Base-by-base conservation (phyloP, 148 eudicot species). In the Spergularia bocconei region DNA sequence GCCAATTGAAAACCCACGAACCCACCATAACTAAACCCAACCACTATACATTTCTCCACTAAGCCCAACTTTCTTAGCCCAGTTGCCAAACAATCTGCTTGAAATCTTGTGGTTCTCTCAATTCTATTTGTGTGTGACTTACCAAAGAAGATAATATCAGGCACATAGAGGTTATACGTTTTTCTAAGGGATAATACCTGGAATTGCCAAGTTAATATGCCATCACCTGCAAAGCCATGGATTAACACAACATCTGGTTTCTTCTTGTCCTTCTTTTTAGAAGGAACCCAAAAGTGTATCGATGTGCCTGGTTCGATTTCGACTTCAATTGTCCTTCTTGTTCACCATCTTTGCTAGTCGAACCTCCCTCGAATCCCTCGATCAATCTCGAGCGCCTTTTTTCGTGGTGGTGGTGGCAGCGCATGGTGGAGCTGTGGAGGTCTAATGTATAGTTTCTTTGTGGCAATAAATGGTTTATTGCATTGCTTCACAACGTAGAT, bases 11-110 rank as follows among this genome's bases (percentile, higher is more conserved):
- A 86, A 71, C 80, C 85, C 4, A 89, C 82, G 73, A 89, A 77
- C 50, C 89, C 91, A 0, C 93, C 93, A 33, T 89, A 89, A 53
- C 91, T 89, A 15, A 84, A 56, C 83, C 93, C 91, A 38, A 89
- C 91, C 64, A 86, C 69, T 1, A 81, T 73, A 47, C 88, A 86
- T 50, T 67, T 87, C 44, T 86, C 80, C 41, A 79, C 83, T 48
- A 89, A 80, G 4, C 89, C 91, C 33, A 87, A 19, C 59, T 60
- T 78, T 77, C 47, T 77, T 50, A 90, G 23, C 33, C 88, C 88
- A 41, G n/a, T 63, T 7, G 85, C 87, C 63, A 90, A 15, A 74
- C 84, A 87, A 15, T 83, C 84, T 10, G 86, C 93, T 71, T 90
- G 93, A 63, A 86, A 86, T 38, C 13, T 53, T 2, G 77, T 1